A percentile compares a stretch with the other conserved stretches of the same genome.
These are phyloP conservation scores for Cyberlindnera euphorbiiphila DNA, from an alignment of 805 yeast species.

Conservation along the genomic window DNA sequence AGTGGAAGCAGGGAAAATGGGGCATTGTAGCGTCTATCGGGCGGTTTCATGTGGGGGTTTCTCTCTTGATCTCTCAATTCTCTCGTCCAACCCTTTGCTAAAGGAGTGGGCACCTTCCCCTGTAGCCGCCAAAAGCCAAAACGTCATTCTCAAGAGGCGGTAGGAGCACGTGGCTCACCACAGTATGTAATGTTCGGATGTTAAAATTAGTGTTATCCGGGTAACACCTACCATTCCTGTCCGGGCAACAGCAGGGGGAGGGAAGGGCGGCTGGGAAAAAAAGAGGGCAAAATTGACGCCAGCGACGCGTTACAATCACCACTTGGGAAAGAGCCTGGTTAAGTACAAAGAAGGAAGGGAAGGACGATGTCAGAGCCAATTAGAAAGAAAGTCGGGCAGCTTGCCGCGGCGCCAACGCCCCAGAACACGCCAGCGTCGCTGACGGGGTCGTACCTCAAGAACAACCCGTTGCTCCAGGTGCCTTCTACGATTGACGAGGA, in stretches of 20 bases:
- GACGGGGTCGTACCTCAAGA: constrained; percentile 65
- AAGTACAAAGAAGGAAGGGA: too few relatives aligned
- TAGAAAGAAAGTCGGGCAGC: constrained; percentile 67
- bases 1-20: constrained; percentile 8
- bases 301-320: too few relatives aligned
- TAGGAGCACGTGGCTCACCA: too few relatives aligned
- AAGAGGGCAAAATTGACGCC: too few relatives aligned
- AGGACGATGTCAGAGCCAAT: constrained; percentile 81
- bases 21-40: constrained; percentile 10
- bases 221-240: too few relatives aligned
- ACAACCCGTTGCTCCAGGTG: constrained; percentile 43
- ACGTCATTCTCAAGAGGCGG: too few relatives aligned
- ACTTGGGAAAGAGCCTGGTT: not conserved
- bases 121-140: too few relatives aligned
- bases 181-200: too few relatives aligned
- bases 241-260: not conserved
- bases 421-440: constrained; percentile 96
- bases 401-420: constrained; percentile 94
- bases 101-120: not conserved
- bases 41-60: constrained; percentile 3
- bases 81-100: too few relatives aligned
- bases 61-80: too few relatives aligned
- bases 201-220: too few relatives aligned
- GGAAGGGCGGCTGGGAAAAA: constrained; percentile 1
- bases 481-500: constrained; percentile 70